phyloP scores from a whole-genome alignment of 139 green algal species.

The Micromonas pusilla region DNA sequence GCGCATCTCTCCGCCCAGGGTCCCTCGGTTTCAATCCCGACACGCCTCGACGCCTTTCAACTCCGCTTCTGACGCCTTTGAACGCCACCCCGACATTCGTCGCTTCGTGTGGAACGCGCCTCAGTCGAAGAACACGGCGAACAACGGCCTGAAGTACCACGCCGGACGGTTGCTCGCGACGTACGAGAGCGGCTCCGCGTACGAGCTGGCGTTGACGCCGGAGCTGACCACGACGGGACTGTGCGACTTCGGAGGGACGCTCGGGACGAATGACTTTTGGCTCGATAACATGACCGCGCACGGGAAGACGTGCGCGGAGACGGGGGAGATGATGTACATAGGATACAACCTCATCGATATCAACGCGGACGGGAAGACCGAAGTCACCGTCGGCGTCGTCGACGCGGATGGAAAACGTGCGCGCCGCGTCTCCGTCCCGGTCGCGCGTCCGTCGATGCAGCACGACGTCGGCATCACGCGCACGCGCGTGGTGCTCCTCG shows the following conservation, averaged over 20 bases:
- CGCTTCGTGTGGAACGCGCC: too few species aligned
- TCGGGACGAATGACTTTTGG: conserved; percentile 13
- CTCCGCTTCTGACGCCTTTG: too few species aligned
- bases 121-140: conserved; percentile 42
- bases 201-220: conserved; percentile 14
- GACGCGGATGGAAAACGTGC: neutral
- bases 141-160: conserved; percentile 65
- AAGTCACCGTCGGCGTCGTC: conserved; percentile 10
- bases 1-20: too few species aligned
- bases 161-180: conserved; percentile 58
- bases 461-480: conserved; percentile 33
- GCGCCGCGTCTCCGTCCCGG: neutral
- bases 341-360: conserved; percentile 29
- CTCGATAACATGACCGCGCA: conserved; percentile 64
- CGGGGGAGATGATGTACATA: conserved; percentile 30
- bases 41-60: too few species aligned
- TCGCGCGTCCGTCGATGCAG: conserved; percentile 21
- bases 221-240: conserved; percentile 1
- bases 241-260: conserved; percentile 18
- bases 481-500: conserved; percentile 19
- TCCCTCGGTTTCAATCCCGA: too few species aligned
- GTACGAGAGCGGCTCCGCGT: conserved; percentile 56
- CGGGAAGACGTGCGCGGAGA: conserved; percentile 48
- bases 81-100: too few species aligned
- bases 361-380: neutral